Base-by-base conservation (phyloP, 768 basidiomycete genomes). In the Hypholoma fasciculare region DNA sequence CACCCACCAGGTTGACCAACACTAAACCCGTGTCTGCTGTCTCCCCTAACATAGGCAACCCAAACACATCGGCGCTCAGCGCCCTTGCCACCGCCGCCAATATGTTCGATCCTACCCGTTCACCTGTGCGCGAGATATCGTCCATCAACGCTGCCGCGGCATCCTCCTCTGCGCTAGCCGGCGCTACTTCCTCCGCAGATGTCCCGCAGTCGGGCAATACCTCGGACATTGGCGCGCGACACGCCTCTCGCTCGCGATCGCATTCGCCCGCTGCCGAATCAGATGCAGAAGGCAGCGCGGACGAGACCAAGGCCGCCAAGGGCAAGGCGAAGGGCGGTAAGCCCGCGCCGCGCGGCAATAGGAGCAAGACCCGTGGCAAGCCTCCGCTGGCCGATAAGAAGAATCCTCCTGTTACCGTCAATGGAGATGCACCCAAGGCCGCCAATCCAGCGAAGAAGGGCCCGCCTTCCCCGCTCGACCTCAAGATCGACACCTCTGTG, bases 121-220 rank as follows among this genome's bases (percentile, higher is more conserved):
- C 57, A 64, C 67, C 54, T 30, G 48, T 47, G 2, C 54, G 52
- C 30, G 60, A 61, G 12, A 66, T 70, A 7, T 71, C 64, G 0
- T 71, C 71, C 42, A 65, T 72, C 37, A 65, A 71, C 38, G 72
- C 74, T 0, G 74, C 75, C 4, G 78, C 74, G 0, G 75, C 78
- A 6, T 73, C 76, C 3, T 76, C 76, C 3, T 76, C 78, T 12
- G 81, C 80, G 38, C 81, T 81, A 78, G 77, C 80, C 7, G 78
- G 77, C 19, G 73, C 79, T 1, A 63, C 71, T 11, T 68, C 78
- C 48, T 60, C 78, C 14, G 71, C 36, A 6, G 56, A 54, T 5
- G 36, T 51, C 17, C 50, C 59, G 12, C 39, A 46, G 11, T 54
- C 54, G 20, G 54, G 34, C 12, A 54, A 23, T 38, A 47, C 54